Conservation (phyloP, 2,329 filamentous ascomycete species). For the Diplodia intermedia region DNA sequence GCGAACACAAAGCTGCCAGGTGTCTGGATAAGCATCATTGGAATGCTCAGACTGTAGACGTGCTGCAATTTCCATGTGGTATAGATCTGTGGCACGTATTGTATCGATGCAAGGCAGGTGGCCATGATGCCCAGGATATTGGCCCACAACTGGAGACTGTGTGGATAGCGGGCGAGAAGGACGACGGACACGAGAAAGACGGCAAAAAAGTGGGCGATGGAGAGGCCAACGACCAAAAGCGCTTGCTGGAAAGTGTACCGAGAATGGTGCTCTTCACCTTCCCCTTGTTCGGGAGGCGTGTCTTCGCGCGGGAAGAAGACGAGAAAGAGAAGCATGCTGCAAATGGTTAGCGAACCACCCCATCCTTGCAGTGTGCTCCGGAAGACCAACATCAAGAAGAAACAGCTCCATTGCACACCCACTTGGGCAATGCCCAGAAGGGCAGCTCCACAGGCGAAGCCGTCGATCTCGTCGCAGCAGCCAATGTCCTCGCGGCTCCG, state of each 20-base stretch:
- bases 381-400: slow-evolving; percentile 79
- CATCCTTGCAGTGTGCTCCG: neutral
- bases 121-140: slow-evolving; percentile 83
- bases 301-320: slow-evolving; percentile 76
- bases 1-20: slow-evolving; percentile 92
- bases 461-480: slow-evolving; percentile 83
- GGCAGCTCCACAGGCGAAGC: slow-evolving; percentile 83
- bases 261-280: slow-evolving; percentile 46
- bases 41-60: slow-evolving; percentile 89
- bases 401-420: slow-evolving; percentile 89
- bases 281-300: slow-evolving; percentile 31
- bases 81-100: slow-evolving; percentile 95
- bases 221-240: slow-evolving; percentile 73
- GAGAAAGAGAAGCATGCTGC: slow-evolving; percentile 87
- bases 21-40: slow-evolving; percentile 98
- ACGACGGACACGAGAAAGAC: slow-evolving; percentile 70
- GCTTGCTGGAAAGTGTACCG: slow-evolving; percentile 74
- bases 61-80: slow-evolving; percentile 86
- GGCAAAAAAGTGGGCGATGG: slow-evolving; percentile 76
- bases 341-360: neutral
- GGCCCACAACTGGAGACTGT: slow-evolving; percentile 77
- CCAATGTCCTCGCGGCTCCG: slow-evolving; percentile 80
- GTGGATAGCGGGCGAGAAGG: slow-evolving; percentile 69
- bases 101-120: slow-evolving; percentile 78
- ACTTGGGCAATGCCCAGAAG: slow-evolving; percentile 90